Evolutionary conservation across 2,329 filamentous ascomycete genomes (phyloP).

Genomic region (Karstenula rhodostoma): DNA sequence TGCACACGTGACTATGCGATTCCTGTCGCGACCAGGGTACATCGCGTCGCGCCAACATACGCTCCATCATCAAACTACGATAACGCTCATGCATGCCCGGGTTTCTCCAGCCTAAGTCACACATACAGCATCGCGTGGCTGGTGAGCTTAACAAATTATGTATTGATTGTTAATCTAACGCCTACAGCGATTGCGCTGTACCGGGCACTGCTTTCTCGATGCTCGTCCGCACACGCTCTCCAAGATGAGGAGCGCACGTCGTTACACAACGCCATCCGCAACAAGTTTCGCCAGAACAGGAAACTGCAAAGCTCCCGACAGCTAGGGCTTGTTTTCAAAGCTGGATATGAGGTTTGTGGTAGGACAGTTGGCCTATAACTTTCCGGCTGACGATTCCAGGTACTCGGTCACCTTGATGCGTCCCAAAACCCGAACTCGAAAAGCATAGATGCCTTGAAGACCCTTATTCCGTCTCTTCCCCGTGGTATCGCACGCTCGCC

Average conservation of each 20-base stretch:
- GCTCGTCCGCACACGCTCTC: conserved; percentile 62
- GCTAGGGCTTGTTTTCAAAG: conserved; percentile 68
- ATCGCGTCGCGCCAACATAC: conserved; percentile 10
- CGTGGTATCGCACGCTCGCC: conserved; percentile 43
- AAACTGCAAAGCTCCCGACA: conserved; percentile 66
- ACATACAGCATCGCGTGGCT: conserved; percentile 61
- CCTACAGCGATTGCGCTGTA: conserved; percentile 72
- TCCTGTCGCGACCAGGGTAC: background rate
- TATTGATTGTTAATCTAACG: conserved; percentile 14
- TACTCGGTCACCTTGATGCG: conserved; percentile 54
- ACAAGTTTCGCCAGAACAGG: conserved; percentile 69
- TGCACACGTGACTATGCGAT: conserved; percentile 34
- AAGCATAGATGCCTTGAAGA: conserved; percentile 32
- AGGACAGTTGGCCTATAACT: background rate
- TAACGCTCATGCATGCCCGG: conserved; percentile 53
- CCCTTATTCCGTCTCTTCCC: conserved; percentile 50
- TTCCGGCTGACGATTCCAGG: conserved; percentile 37
- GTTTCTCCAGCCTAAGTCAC: conserved; percentile 55
- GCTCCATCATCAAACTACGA: conserved; percentile 16
- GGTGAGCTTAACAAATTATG: conserved; percentile 44
- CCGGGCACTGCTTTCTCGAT: conserved; percentile 71
- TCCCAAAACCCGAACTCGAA: conserved; percentile 43
- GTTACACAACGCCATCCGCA: conserved; percentile 66
- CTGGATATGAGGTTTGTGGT: conserved; percentile 69
- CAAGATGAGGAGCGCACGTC: conserved; percentile 57